phyloP scores from a whole-genome alignment of 305 asterid genomes.

The Solanum hybrid region DNA sequence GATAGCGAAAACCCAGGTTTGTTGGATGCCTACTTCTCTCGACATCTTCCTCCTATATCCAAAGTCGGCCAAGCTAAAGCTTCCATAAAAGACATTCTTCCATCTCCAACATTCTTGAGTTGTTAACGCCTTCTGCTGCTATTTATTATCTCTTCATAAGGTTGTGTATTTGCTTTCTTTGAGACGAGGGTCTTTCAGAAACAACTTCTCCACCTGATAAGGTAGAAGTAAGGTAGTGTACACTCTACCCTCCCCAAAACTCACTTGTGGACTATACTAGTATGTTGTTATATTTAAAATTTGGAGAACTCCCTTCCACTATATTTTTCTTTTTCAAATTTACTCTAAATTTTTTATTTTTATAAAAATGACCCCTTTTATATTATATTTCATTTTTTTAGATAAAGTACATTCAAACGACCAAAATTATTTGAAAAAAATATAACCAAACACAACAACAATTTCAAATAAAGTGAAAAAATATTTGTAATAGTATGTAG shows the following conservation, averaged over 20 bases:
- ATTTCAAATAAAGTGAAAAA: background rate
- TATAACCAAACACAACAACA: background rate
- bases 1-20: background rate
- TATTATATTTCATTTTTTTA: background rate
- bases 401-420: background rate
- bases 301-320: background rate
- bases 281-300: background rate
- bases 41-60: background rate
- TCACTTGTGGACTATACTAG: background rate
- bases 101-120: background rate
- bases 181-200: background rate
- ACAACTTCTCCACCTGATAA: background rate
- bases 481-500: background rate
- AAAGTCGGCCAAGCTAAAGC: background rate
- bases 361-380: background rate
- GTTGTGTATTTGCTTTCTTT: background rate
- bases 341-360: background rate
- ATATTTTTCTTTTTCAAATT: background rate
- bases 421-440: background rate
- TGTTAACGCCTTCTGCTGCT: background rate
- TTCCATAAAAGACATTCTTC: background rate
- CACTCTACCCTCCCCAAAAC: background rate
- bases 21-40: background rate
- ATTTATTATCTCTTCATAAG: background rate
- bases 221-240: background rate